A percentile compares a stretch with the other conserved stretches of the same genome.
phyloP scores from a whole-genome alignment of 75 land plant genomes.

The Picea glauca region DNA sequence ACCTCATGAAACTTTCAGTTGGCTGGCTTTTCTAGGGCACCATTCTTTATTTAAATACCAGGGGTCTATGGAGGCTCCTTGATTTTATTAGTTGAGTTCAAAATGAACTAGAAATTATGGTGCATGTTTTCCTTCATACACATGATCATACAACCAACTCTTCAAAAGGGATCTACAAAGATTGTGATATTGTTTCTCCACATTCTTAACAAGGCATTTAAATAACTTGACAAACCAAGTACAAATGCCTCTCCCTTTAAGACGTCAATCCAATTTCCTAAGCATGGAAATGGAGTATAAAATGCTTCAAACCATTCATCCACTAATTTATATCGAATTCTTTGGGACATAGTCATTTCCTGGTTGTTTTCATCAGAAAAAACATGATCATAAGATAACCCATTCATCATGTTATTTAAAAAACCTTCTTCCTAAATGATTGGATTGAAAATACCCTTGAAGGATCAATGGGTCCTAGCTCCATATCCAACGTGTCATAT shows the following conservation, averaged over 20 bases:
- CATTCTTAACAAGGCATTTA: conserved; percentile 87
- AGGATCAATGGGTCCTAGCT: conserved; percentile 19
- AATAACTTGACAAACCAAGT: conserved; percentile 76
- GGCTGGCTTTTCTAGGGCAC: no score
- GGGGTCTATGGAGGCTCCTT: no score
- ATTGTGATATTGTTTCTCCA: conserved; percentile 54
- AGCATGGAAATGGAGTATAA: conserved; percentile 89
- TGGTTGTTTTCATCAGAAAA: conserved; percentile 55
- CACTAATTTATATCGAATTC: conserved; percentile 56
- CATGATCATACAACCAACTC: conserved; percentile 59
- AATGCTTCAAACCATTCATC: conserved; percentile 72
- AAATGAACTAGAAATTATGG: no score
- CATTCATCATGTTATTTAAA: conserved; percentile 54
- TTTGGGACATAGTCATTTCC: conserved; percentile 42
- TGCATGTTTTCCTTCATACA: no score
- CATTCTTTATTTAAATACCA: no score
- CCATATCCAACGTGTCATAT: background rate
- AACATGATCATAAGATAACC: conserved; percentile 81
- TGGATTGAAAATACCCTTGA: conserved; percentile 46
- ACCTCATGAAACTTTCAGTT: no score
- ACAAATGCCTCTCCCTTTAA: conserved; percentile 72
- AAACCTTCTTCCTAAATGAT: conserved; percentile 61
- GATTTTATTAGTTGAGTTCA: no score
- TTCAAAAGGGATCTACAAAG: conserved; percentile 64
- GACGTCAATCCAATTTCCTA: conserved; percentile 74